A percentile compares a stretch with the other conserved stretches of the same genome.
Conservation (phyloP, 768 basidiomycete species). For the Brasilioporus rufonigricans region DNA sequence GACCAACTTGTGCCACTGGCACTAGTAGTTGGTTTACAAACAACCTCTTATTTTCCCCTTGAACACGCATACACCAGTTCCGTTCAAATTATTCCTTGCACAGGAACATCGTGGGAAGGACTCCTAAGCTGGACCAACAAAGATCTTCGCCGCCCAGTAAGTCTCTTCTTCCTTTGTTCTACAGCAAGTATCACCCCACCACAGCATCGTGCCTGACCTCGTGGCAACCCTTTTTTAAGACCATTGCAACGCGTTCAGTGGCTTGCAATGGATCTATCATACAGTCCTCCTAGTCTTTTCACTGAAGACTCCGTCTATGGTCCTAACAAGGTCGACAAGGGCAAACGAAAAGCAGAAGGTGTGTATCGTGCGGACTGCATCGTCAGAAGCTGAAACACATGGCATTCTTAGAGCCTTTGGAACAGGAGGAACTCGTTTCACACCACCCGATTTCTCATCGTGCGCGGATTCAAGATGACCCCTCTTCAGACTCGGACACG, state of each 20-base stretch:
- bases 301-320: neutral
- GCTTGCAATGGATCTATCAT: conserved; percentile 9
- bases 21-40: too few relatives aligned
- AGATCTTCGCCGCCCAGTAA: conserved; percentile 14
- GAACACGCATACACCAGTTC: neutral
- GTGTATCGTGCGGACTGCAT: neutral
- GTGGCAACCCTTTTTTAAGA: conserved; percentile 11
- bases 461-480: neutral
- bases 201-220: conserved; percentile 16
- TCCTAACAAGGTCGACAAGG: conserved; percentile 17
- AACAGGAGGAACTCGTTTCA: neutral
- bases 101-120: conserved; percentile 13
- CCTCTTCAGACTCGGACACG: conserved; percentile 9
- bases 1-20: too few relatives aligned
- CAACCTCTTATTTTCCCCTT: neutral
- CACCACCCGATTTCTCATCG: neutral
- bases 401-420: conserved; percentile 11
- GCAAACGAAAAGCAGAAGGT: conserved; percentile 21
- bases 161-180: neutral
- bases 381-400: neutral
- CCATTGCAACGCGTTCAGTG: neutral
- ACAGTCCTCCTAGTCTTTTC: conserved; percentile 16
- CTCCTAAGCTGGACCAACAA: neutral
- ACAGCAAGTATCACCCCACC: neutral
- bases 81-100: neutral